Conservation (phyloP, 495 filamentous ascomycete species). For the Penicillium angulare region DNA sequence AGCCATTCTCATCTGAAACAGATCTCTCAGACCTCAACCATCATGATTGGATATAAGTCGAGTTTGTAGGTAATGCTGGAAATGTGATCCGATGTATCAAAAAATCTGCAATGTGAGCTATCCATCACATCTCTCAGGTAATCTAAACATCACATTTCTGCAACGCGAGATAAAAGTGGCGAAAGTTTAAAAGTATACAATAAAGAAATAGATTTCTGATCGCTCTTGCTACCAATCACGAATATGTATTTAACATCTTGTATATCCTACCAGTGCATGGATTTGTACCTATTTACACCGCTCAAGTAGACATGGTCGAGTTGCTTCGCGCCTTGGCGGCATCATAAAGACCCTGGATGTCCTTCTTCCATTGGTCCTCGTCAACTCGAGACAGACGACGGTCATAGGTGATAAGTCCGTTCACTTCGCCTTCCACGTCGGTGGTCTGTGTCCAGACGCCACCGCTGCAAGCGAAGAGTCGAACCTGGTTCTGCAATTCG, state of each 20-base stretch:
- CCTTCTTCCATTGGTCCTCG: conserved; percentile 55
- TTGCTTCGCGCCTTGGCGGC: conserved; percentile 40
- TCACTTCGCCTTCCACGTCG: conserved; percentile 73
- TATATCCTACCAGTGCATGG: too few relatives aligned
- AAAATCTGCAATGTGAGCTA: conserved; percentile 7
- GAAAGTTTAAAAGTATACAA: not conserved
- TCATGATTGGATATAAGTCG: too few relatives aligned
- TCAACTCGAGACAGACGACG: conserved; percentile 54
- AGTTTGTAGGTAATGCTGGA: too few relatives aligned
- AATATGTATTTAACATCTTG: too few relatives aligned
- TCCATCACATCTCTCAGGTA: not conserved
- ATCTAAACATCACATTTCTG: not conserved
- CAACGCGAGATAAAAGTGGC: not conserved
- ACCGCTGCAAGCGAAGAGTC: conserved; percentile 55
- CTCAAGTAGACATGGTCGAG: conserved; percentile 4
- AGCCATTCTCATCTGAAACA: not conserved
- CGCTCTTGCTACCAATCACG: too few relatives aligned
- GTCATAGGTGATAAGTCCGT: conserved; percentile 68
- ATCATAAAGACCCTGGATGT: conserved; percentile 58
- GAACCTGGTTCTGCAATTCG: conserved; percentile 59
- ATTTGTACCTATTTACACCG: not conserved
- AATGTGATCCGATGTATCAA: conserved; percentile 3
- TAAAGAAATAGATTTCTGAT: too few relatives aligned
- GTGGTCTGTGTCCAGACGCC: conserved; percentile 67
- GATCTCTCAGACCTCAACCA: too few relatives aligned